phyloP scores from a whole-genome alignment of 768 basidiomycete genomes.

The Rhizopogon salebrosus region DNA sequence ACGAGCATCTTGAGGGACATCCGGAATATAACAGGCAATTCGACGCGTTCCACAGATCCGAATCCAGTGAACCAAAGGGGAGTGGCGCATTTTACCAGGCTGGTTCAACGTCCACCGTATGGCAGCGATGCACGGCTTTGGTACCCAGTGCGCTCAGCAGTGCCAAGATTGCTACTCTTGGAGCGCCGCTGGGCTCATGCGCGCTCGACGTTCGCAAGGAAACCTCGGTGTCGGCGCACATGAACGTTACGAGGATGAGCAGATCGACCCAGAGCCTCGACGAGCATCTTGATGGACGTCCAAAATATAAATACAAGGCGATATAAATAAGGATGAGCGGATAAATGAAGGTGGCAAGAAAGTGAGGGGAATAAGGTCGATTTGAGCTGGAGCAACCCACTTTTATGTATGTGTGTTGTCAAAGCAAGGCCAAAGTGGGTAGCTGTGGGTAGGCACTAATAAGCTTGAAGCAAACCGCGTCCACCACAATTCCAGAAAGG shows the following conservation, averaged over 20 bases:
- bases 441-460: constrained; percentile 4
- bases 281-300: neutral
- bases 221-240: constrained; percentile 6
- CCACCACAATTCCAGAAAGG: neutral
- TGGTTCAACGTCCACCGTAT: neutral
- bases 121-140: constrained; percentile 3
- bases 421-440: constrained; percentile 10
- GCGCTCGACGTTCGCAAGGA: constrained; percentile 5
- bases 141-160: constrained; percentile 2
- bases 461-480: neutral
- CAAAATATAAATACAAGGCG: neutral
- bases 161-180: constrained; percentile 5
- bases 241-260: constrained; percentile 1
- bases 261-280: neutral
- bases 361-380: neutral
- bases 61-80: neutral
- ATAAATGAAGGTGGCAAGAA: neutral
- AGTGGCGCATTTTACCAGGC: constrained; percentile 3
- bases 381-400: neutral
- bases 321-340: neutral
- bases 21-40: neutral
- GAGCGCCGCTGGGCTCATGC: constrained; percentile 4
- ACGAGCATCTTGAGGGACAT: neutral
- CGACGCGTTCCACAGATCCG: neutral
- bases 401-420: constrained; percentile 2